phyloP scores from a whole-genome alignment of 148 eudicot species.

The Persicaria maculosa region DNA sequence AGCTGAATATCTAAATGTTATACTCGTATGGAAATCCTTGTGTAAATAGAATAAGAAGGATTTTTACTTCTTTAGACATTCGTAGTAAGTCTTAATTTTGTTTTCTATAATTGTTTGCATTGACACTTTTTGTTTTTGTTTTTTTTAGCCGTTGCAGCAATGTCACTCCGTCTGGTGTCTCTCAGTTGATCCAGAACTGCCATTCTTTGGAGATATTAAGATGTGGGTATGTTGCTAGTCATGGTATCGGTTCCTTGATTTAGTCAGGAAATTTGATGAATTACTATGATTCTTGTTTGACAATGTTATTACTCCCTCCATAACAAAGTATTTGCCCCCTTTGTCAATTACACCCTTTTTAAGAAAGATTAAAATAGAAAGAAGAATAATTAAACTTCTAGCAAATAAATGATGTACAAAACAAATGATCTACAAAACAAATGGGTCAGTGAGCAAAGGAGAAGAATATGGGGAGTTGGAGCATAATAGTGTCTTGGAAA shows the following conservation, averaged over 20 bases:
- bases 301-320: neutral
- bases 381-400: too few relatives aligned
- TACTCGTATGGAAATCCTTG: neutral
- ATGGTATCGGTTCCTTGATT: neutral
- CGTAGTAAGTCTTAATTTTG: neutral
- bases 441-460: too few relatives aligned
- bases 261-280: neutral
- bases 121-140: neutral
- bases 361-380: too few relatives aligned
- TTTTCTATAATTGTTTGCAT: neutral
- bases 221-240: slow-evolving; percentile 61
- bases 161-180: slow-evolving; percentile 56
- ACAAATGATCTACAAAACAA: too few relatives aligned
- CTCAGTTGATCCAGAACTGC: slow-evolving; percentile 59
- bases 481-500: too few relatives aligned
- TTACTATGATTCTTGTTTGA: neutral
- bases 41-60: neutral
- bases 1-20: neutral
- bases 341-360: too few relatives aligned
- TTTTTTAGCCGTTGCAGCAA: slow-evolving; percentile 73
- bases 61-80: neutral
- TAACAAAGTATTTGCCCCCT: too few relatives aligned
- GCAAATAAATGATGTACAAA: too few relatives aligned
- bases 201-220: slow-evolving; percentile 69
- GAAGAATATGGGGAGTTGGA: too few relatives aligned